A percentile compares a stretch with the other conserved stretches of the same genome.
Evolutionary conservation across 2,329 filamentous ascomycete genomes (phyloP).

Genomic region (Beauveria sp.): DNA sequence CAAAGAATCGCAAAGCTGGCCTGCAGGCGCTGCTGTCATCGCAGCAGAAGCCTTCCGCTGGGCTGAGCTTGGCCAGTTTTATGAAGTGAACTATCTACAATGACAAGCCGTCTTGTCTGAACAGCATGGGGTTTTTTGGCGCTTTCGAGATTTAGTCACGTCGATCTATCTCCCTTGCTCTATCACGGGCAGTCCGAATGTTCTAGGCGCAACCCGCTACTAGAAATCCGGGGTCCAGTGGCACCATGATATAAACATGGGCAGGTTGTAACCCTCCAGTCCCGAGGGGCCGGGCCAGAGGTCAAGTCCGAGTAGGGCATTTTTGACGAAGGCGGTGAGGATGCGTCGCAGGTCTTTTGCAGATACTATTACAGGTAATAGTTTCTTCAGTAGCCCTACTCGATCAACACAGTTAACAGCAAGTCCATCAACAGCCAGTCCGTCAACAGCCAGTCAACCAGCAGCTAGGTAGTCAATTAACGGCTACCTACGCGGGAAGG

Average conservation of each 20-base stretch:
- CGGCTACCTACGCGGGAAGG: no score
- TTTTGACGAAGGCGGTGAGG: no score
- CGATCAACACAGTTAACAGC: no score
- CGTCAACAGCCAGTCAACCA: no score
- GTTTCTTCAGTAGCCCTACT: no score
- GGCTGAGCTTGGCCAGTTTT: slow-evolving; percentile 49
- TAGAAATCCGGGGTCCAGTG: slow-evolving; percentile 7
- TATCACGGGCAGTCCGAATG: neutral
- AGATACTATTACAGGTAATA: no score
- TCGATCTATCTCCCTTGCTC: neutral
- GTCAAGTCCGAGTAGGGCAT: no score
- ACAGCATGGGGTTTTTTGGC: neutral
- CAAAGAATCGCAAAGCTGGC: slow-evolving; percentile 57
- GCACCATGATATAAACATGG: slow-evolving; percentile 8
- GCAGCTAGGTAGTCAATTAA: no score
- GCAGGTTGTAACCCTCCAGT: no score
- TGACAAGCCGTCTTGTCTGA: neutral
- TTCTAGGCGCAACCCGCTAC: slow-evolving; percentile 6
- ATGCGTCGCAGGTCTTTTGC: no score
- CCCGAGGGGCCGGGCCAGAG: no score
- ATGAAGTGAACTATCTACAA: slow-evolving; percentile 26
- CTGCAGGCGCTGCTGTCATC: slow-evolving; percentile 56
- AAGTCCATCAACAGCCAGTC: no score
- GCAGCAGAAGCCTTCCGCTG: slow-evolving; percentile 35
- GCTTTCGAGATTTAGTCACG: neutral